These are phyloP conservation scores for Suhomyces maxii DNA, from an alignment of 1,139 yeast species.

Conservation along the genomic window DNA sequence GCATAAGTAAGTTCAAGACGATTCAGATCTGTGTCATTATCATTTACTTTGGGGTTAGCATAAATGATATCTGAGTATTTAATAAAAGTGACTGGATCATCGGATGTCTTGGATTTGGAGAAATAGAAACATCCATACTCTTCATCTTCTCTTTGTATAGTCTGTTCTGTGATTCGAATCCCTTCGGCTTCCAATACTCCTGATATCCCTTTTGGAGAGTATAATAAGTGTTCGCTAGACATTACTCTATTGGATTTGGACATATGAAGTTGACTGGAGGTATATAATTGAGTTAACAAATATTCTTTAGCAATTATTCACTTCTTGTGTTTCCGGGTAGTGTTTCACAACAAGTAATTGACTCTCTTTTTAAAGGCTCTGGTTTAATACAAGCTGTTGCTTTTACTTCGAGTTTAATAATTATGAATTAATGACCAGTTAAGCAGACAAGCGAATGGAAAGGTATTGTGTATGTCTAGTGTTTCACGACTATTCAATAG, in stretches of 20 bases:
- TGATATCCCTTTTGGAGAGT: slow-evolving; percentile 4
- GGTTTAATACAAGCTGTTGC: too few species aligned
- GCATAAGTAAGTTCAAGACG: slow-evolving; percentile 8
- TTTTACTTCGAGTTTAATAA: too few species aligned
- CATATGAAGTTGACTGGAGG: background rate
- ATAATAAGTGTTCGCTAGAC: slow-evolving; percentile 7
- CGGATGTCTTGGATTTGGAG: background rate
- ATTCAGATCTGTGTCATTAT: background rate
- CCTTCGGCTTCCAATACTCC: slow-evolving; percentile 5
- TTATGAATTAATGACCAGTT: too few species aligned
- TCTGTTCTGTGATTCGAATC: slow-evolving; percentile 3
- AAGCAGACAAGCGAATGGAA: too few species aligned
- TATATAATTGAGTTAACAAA: too few species aligned
- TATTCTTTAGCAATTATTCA: too few species aligned
- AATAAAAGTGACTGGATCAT: slow-evolving; percentile 1
- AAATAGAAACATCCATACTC: background rate
- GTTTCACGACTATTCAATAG: too few species aligned
- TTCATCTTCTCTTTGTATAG: background rate
- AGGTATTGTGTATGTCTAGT: too few species aligned
- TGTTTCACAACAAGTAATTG: too few species aligned
- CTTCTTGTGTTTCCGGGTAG: too few species aligned
- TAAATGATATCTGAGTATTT: slow-evolving; percentile 5
- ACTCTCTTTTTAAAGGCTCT: too few species aligned
- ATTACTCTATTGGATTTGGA: background rate
- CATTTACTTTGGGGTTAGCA: background rate